Conservation (phyloP, 495 filamentous ascomycete species). For the Symbiotaphrina buchneri region DNA sequence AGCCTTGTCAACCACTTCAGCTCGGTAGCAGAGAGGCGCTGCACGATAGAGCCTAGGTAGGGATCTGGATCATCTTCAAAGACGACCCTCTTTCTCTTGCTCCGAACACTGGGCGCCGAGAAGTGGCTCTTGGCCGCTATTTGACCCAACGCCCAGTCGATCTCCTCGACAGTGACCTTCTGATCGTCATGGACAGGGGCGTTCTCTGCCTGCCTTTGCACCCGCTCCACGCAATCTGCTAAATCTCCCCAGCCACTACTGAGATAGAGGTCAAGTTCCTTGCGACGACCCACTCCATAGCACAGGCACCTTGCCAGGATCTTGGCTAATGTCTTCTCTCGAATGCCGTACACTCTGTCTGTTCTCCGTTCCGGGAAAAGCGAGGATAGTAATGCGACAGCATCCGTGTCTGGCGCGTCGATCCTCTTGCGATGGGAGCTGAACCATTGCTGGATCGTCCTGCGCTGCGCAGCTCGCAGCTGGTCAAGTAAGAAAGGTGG, state of each 20-base stretch:
- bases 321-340: conserved; percentile 31
- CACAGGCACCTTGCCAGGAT: conserved; percentile 39
- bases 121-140: conserved; percentile 45
- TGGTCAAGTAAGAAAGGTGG: neutral
- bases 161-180: conserved; percentile 45
- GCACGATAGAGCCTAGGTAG: conserved; percentile 30
- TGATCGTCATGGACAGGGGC: conserved; percentile 9
- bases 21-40: conserved; percentile 38
- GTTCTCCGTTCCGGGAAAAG: conserved; percentile 51
- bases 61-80: conserved; percentile 23
- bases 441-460: conserved; percentile 1
- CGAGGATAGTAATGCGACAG: neutral
- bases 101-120: conserved; percentile 41
- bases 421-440: neutral
- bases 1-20: conserved; percentile 79
- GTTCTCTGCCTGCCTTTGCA: conserved; percentile 38
- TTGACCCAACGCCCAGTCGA: conserved; percentile 37
- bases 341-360: conserved; percentile 52
- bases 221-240: conserved; percentile 40
- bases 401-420: neutral
- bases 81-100: too few species aligned
- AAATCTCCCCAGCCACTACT: conserved; percentile 37
- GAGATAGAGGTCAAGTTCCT: conserved; percentile 37
- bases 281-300: conserved; percentile 32
- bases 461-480: neutral